These are phyloP conservation scores for Chaetomium cochliodes DNA, from an alignment of 495 filamentous ascomycete genomes.

Conservation along the genomic window DNA sequence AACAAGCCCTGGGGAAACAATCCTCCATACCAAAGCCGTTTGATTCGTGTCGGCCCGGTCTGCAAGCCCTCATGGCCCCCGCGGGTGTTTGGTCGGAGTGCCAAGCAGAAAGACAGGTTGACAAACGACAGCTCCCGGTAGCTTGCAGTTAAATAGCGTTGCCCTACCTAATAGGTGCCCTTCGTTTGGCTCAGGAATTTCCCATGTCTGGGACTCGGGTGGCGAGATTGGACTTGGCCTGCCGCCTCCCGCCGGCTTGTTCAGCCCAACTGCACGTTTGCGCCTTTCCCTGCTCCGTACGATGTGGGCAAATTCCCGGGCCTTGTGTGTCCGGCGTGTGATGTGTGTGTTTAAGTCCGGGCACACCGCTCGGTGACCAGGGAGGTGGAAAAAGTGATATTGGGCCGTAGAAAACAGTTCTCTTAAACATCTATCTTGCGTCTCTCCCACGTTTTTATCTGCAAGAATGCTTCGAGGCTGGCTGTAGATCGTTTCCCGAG, in stretches of 20 bases:
- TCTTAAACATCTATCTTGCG: not conserved
- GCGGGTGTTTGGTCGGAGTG: not conserved
- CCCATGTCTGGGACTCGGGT: constrained; percentile 9
- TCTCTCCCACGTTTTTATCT: not conserved
- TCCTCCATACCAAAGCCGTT: not conserved
- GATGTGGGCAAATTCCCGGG: not conserved
- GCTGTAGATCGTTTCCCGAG: not conserved
- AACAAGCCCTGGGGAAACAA: not conserved
- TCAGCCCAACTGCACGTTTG: constrained; percentile 17
- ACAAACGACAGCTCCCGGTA: not conserved
- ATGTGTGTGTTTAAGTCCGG: not conserved
- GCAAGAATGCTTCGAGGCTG: not conserved
- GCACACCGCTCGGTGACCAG: not conserved
- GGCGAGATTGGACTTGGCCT: not conserved
- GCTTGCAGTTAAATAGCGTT: not conserved
- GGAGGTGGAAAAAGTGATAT: not conserved
- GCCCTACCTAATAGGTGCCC: not conserved
- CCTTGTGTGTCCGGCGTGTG: not conserved
- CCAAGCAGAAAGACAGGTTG: not conserved
- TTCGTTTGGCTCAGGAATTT: not conserved
- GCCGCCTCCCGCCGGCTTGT: constrained; percentile 4
- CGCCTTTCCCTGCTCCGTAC: not conserved
- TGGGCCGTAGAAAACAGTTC: not conserved
- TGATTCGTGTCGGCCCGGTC: not conserved
- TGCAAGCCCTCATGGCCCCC: too few relatives aligned